Conservation (phyloP, 768 basidiomycete species). For the Boletus insuetus region DNA sequence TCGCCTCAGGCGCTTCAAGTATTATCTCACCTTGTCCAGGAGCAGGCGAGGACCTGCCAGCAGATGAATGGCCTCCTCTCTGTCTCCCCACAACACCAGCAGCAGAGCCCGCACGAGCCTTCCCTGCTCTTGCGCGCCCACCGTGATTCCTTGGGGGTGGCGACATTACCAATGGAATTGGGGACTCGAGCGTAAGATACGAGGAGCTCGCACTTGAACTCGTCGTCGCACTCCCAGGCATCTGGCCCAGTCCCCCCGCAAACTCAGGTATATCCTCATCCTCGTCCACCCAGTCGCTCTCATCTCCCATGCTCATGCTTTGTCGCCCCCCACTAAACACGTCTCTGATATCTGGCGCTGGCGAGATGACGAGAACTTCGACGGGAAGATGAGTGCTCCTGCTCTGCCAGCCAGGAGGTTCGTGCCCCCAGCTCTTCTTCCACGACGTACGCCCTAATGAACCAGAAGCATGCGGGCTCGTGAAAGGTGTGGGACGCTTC, state of each 20-base stretch:
- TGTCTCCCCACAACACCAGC: constrained; percentile 33
- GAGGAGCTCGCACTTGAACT: constrained; percentile 26
- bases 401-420: constrained; percentile 82
- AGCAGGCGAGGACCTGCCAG: constrained; percentile 57
- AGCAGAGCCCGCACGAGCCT: constrained; percentile 24
- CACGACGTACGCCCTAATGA: constrained; percentile 69
- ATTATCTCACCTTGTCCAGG: constrained; percentile 43
- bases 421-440: constrained; percentile 88
- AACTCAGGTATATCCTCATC: constrained; percentile 73
- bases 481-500: constrained; percentile 74
- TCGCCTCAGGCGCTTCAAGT: constrained; percentile 48
- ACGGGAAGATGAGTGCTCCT: constrained; percentile 64
- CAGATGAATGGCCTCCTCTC: constrained; percentile 58
- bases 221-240: constrained; percentile 29
- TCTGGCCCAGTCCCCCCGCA: constrained; percentile 76
- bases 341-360: constrained; percentile 57
- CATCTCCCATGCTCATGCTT: constrained; percentile 62
- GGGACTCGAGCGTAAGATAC: constrained; percentile 31
- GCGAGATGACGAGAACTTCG: constrained; percentile 73
- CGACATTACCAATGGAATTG: constrained; percentile 42
- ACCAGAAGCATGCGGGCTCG: constrained; percentile 48
- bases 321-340: constrained; percentile 68
- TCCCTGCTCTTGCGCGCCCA: constrained; percentile 35
- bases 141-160: constrained; percentile 52
- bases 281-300: constrained; percentile 87